Evolutionary conservation across 805 yeast species (phyloP), one percentile per base, ranked within the genome.

Genomic region (Lipomyces sp.): DNA sequence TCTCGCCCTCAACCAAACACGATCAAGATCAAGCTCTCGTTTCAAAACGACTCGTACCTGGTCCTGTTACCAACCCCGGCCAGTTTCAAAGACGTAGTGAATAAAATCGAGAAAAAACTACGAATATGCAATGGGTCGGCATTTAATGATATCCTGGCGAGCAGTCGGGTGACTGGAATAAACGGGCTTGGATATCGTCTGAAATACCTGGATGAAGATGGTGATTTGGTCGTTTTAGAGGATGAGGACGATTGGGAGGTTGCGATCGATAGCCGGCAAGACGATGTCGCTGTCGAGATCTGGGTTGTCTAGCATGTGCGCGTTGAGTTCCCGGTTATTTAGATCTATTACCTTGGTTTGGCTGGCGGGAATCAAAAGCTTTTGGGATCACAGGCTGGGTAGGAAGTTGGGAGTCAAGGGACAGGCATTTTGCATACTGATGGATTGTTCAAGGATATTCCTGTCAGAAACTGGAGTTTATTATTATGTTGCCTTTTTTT

Each of bases 131-230:
- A 88, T 32, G 82, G 80, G 57, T 81, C 78, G 30, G 78, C 84
- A 51, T 63, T 64, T 15, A 69, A 63, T 37, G 70, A 65, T 29
- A 56, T 59, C 60, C 62, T 65, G 10, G 48, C 32, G 11, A 29
- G 64, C 33, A 63, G 62, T 37, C 53, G 58, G 1, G 65, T 54
- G 10, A 51, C 60, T 18, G 60, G 60, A 7, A 63, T 62, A 15
- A 51, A 15, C 34, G 13, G n/a, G n/a, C 55, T 37, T 51, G 66
- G 69, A 11, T 64, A 64, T 33, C 37, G 89, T 73, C 82, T 95
- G 67, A 88, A 87, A 77, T 94, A 92, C 76, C 87, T 86, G 75
- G 99, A 95, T 77, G 99, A 95, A 78, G 99, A 95, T 76, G 97
- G 96, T 18, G 99, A 95, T 76, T 89, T 85, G 75, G 96, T 95